A percentile compares a stretch with the other conserved stretches of the same genome.
Evolutionary conservation across 371 early-diverging fungal species (phyloP).

Genomic region (Syncephalastrum sp.): DNA sequence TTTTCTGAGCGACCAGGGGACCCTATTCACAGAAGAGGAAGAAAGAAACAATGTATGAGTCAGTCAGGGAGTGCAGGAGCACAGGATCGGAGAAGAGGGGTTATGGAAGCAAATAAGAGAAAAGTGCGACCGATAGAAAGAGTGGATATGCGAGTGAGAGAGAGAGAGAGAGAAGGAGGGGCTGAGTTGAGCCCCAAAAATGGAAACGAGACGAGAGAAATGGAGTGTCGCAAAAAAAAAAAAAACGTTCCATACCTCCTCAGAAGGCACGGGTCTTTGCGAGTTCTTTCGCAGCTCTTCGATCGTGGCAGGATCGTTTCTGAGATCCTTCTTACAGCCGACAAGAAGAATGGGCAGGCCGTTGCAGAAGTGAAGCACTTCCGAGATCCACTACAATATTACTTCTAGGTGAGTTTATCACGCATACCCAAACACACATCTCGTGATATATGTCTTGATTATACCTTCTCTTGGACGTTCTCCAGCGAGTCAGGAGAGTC

Average conservation of each 20-base stretch:
- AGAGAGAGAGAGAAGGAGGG: not conserved
- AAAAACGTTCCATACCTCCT: constrained; percentile 55
- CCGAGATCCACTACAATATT: constrained; percentile 81
- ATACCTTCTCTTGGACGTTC: constrained; percentile 77
- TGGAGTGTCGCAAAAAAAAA: too few relatives aligned
- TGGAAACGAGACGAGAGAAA: not conserved
- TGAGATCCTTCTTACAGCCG: constrained; percentile 89
- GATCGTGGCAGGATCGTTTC: constrained; percentile 75
- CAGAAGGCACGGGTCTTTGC: constrained; percentile 76
- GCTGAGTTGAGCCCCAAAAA: constrained; percentile 5
- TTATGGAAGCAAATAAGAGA: not conserved
- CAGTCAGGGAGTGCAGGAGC: too few relatives aligned
- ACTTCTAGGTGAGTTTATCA: constrained; percentile 3
- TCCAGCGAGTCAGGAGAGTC: constrained; percentile 88
- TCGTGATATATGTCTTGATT: not conserved
- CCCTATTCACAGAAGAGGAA: constrained; percentile 48
- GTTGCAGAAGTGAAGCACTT: constrained; percentile 86
- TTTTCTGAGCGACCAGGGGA: constrained; percentile 59
- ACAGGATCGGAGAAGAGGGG: not conserved
- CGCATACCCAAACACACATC: not conserved
- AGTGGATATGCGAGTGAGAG: not conserved
- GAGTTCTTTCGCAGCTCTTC: constrained; percentile 74
- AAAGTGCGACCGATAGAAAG: not conserved
- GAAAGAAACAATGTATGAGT: not conserved
- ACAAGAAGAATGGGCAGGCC: constrained; percentile 86